Percentiles rank a stretch among this genome's conserved stretches.
phyloP scores from a whole-genome alignment of 768 basidiomycete species.

The Phanerodontia chrysosporium region DNA sequence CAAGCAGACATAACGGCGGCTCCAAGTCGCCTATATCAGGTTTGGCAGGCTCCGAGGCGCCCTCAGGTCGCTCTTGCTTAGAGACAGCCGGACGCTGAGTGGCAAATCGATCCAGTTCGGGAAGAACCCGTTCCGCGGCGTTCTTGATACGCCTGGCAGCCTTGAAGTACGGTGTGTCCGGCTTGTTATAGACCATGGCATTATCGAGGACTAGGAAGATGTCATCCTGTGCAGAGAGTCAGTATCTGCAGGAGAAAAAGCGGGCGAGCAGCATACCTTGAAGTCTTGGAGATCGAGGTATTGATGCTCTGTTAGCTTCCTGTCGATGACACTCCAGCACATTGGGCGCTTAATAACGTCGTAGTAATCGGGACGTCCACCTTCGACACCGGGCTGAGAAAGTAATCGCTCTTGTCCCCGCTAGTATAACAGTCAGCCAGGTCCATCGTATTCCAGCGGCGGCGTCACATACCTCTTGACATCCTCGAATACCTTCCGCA shows the following conservation, averaged over 20 bases:
- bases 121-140: conserved; percentile 36
- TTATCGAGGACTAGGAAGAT: conserved; percentile 82
- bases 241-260: not conserved
- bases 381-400: conserved; percentile 79
- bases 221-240: conserved; percentile 51
- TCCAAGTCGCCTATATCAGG: conserved; percentile 68
- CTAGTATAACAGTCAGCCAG: conserved; percentile 35
- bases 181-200: conserved; percentile 81
- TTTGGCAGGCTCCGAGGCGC: not conserved
- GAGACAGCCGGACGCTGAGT: not conserved
- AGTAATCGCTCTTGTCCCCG: conserved; percentile 67
- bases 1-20: conserved; percentile 53
- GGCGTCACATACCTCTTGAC: conserved; percentile 72
- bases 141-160: conserved; percentile 61
- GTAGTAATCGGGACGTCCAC: conserved; percentile 88
- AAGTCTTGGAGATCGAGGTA: conserved; percentile 79
- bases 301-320: conserved; percentile 75
- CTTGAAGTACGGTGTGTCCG: conserved; percentile 67
- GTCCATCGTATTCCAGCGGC: not conserved
- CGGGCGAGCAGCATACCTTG: conserved; percentile 41
- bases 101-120: conserved; percentile 34
- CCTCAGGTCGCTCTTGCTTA: not conserved
- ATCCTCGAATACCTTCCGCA: conserved; percentile 65
- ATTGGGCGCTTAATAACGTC: conserved; percentile 83
- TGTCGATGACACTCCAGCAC: conserved; percentile 81